Percentiles rank a stretch among this genome's conserved stretches.
Evolutionary conservation across 2,329 filamentous ascomycete genomes (phyloP).

Genomic region (Colletotrichum sublineola): DNA sequence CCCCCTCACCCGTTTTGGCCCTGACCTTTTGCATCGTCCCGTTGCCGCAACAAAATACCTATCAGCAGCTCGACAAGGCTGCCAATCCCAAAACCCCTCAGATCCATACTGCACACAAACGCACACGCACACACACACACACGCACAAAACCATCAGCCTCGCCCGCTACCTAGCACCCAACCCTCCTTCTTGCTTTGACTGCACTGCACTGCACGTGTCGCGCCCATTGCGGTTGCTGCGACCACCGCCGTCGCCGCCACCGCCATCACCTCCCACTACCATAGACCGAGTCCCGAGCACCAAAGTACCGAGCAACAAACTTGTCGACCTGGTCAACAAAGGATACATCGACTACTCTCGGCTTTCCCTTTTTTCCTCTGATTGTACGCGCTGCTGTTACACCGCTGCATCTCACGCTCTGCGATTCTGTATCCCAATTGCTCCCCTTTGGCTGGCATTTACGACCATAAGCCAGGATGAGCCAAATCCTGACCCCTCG

Average conservation of each 20-base stretch:
- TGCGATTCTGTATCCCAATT: background rate
- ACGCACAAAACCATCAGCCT: constrained; percentile 27
- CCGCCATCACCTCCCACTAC: background rate
- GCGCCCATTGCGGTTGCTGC: constrained; percentile 36
- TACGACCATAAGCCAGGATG: constrained; percentile 62
- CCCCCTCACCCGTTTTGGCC: background rate
- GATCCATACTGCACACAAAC: background rate
- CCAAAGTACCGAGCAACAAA: background rate
- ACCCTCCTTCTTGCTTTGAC: constrained; percentile 2
- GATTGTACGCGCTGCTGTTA: background rate
- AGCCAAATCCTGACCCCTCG: constrained; percentile 80
- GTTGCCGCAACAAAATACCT: constrained; percentile 25
- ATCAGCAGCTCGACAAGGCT: constrained; percentile 34
- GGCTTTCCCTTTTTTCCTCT: background rate
- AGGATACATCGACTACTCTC: background rate
- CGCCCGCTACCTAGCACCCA: constrained; percentile 16
- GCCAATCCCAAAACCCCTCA: constrained; percentile 14
- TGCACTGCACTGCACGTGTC: constrained; percentile 16
- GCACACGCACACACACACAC: background rate
- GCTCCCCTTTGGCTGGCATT: constrained; percentile 7
- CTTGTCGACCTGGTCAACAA: constrained; percentile 6
- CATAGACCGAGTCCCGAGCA: constrained; percentile 30
- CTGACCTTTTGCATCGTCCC: constrained; percentile 14
- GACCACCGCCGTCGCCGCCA: background rate
- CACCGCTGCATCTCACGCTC: background rate